A percentile compares a stretch with the other conserved stretches of the same genome.
phyloP scores from a whole-genome alignment of 208 protist genomes.

The Wallacemonas sp. region DNA sequence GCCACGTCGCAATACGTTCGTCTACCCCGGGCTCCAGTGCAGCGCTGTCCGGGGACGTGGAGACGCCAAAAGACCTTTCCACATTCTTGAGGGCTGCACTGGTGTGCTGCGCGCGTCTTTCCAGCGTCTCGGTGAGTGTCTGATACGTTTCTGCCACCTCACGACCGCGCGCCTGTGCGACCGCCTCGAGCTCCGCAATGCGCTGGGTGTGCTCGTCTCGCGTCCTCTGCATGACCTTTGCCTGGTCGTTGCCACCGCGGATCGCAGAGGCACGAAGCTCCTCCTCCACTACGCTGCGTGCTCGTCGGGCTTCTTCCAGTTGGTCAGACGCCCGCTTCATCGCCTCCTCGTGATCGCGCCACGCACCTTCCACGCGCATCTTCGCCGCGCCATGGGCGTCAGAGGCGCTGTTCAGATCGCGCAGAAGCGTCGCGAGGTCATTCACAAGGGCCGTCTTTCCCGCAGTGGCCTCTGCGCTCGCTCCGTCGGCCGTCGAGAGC shows the following conservation, averaged over 20 bases:
- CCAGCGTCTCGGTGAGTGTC: background rate
- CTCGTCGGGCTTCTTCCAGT: background rate
- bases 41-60: background rate
- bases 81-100: background rate
- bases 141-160: background rate
- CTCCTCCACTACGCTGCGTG: background rate
- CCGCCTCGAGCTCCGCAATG: conserved; percentile 7
- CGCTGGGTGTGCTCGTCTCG: conserved; percentile 8
- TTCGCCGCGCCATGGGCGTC: background rate
- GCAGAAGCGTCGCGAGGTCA: conserved; percentile 1
- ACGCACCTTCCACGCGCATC: background rate
- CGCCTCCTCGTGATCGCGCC: background rate
- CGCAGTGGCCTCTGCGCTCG: background rate
- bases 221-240: background rate
- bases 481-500: background rate
- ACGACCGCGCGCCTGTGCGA: background rate
- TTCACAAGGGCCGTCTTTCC: conserved; percentile 2
- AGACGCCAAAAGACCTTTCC: background rate
- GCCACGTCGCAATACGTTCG: background rate
- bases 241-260: conserved; percentile 1
- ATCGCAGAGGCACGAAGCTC: background rate
- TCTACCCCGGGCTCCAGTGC: no score
- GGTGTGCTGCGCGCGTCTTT: background rate
- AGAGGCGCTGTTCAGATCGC: conserved; percentile 6
- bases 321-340: conserved; percentile 1